Base-by-base conservation (phyloP, 1,284 basidiomycete genomes). In the Ceraceosorus bombacis region DNA sequence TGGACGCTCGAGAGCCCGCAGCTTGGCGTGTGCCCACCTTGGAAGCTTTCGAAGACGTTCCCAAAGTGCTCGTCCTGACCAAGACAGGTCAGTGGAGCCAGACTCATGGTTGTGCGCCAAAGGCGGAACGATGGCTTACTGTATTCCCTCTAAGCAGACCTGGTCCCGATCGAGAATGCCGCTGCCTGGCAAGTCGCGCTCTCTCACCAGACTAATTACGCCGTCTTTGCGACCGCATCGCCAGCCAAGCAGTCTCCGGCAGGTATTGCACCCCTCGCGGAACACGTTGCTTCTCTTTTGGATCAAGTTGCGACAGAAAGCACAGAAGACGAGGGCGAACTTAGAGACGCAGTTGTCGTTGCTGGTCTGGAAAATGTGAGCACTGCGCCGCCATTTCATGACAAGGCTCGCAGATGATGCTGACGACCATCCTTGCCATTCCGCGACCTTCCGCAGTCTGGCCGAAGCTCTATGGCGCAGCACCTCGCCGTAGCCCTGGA, bases 1-100 rank as follows among this genome's bases (percentile, higher is more conserved):
- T 75, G 38, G 73, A 75, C 50, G 73, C 73, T 4, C 64, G 73
- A 46, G 71, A 73, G 51, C 72, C 73, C 2, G 58, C 64, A 51
- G 65, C 63, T 39, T 75, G 72, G 65, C 65, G 68, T 9, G 67
- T 64, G 43, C 59, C 66, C 7, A 66, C 66, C 66, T 60, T 75
- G 51, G 27, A 27, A 27, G 27, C 27, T 27, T 27, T 27, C 27
- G 27, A 27, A 27, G 27, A 27, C 27, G 27, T 27, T 27, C 27
- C 27, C 27, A 27, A 27, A 27, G 27, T 27, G 27, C 27, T 27
- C 27, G 27, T 27, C 27, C 27, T 27, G 27, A 27, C 27, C 27
- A 27, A 27, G 27, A 27, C 27, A 27, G 27, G 27, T 27, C 27
- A 27, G 27, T 27, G 27, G 27, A 27, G 27, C 27, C 27, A 27